Evolutionary conservation across 768 basidiomycete species (phyloP), one percentile per base, ranked within the genome.

Genomic region (Bullera alba): DNA sequence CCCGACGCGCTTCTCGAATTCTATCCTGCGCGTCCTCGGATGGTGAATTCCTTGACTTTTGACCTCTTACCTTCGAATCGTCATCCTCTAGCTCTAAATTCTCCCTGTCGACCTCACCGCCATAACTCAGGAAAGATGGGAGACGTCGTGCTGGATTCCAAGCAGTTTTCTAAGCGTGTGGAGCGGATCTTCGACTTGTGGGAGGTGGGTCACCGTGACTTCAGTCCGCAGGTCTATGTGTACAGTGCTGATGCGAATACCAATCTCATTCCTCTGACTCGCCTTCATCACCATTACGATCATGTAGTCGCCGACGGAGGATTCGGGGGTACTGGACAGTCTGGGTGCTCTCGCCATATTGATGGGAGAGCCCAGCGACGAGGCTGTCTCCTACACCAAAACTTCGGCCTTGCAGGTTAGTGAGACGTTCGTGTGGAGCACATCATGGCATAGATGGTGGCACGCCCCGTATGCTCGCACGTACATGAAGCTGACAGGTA

Each of bases 371-470:
- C 69, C 73, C 14, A 74, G 72, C 4, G 90, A 96, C 63, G 93
- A 96, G 58, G 86, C 87, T 61, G 83, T 86, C n/a, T 81, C 88
- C 61, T 81, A 85, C 52, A 93, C 90, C 70, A 87, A 90, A 44
- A 63, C 64, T 10, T 86, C 86, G 22, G 89, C 88, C 34, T 79
- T 96, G 53, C 93, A 97, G 77, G 93, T 89, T 55, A 48, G 68
- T 51, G 15, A 16, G 7, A 14, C 42, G 21, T 26, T 28, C n/a
- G n/a, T n/a, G n/a, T n/a, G n/a, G n/a, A n/a, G 22, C 42, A 49
- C 10, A 14, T 10, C 21, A 21, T 12, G 8, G 38, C 12, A 10
- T 39, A 8, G 38, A 8, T 8, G 21, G 14, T 21, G 38, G 21
- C 10, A 16, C 23, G 6, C 12, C 27, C 5, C 5, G 1, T 30